Percentiles rank a stretch among this genome's conserved stretches.
These are phyloP conservation scores for Puccinellia tenuiflora DNA, from an alignment of 176 grass and related monocot genomes.

Conservation along the genomic window DNA sequence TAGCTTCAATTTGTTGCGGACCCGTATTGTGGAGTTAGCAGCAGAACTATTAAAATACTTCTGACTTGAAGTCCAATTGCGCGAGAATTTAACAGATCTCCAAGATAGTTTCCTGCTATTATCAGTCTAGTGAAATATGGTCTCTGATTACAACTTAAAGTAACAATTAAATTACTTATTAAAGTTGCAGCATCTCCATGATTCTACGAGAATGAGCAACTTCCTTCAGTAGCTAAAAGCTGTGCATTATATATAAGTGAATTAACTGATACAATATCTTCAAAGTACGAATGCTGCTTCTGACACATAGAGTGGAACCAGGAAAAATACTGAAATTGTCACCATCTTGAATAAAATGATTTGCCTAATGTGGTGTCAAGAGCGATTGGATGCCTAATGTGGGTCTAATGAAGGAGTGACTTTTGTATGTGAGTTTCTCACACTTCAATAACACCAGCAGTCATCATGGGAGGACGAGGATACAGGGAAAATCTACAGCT, in stretches of 20 bases:
- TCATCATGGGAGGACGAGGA: slow-evolving; percentile 98
- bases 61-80: not conserved
- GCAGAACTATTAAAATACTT: not conserved
- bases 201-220: not conserved
- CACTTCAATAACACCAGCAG: slow-evolving; percentile 33
- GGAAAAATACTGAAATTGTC: not conserved
- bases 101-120: not conserved
- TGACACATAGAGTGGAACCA: slow-evolving; percentile 6
- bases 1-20: not conserved
- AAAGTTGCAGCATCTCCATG: not conserved
- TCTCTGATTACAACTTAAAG: not conserved
- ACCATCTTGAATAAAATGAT: not conserved
- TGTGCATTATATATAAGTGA: not conserved
- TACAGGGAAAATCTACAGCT: slow-evolving; percentile 79
- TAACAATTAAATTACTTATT: not conserved
- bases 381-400: not conserved
- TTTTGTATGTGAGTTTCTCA: not conserved
- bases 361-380: not conserved
- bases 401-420: not conserved
- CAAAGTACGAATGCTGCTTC: not conserved
- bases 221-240: not conserved
- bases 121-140: not conserved
- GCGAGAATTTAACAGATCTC: not conserved
- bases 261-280: not conserved
- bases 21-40: not conserved